phyloP scores from a whole-genome alignment of 2,329 filamentous ascomycete species.

The Hypoxylon sp. region DNA sequence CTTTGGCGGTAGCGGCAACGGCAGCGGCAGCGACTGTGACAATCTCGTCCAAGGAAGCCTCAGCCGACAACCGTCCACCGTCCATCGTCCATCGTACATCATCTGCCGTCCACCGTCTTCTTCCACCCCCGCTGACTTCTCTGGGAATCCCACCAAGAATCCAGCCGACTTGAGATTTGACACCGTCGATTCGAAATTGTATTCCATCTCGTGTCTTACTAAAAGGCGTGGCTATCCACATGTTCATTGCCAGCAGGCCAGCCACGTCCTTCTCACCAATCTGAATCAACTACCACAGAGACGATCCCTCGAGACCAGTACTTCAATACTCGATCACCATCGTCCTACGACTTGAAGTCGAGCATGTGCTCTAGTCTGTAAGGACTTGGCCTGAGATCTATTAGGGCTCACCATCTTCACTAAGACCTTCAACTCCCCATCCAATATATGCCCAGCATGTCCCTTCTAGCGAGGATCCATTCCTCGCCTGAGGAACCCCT shows the following conservation, averaged over 20 bases:
- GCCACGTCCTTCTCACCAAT: neutral
- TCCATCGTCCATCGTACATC: no score
- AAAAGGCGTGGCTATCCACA: neutral
- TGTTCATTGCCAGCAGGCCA: neutral
- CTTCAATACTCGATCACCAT: neutral
- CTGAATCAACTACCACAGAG: neutral
- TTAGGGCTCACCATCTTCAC: neutral
- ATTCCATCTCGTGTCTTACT: neutral
- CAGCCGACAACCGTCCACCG: neutral
- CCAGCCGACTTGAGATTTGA: neutral
- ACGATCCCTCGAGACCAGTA: neutral
- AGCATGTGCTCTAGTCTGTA: slow-evolving; percentile 2
- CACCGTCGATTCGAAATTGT: neutral
- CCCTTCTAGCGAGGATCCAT: neutral
- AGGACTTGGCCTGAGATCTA: no score
- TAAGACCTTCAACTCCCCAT: neutral
- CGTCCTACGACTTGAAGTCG: neutral
- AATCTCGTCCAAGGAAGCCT: neutral
- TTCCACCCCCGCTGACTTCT: neutral
- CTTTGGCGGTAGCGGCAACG: neutral
- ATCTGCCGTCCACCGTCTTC: neutral
- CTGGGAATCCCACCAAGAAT: neutral
- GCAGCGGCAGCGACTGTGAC: neutral
- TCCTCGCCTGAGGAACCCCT: neutral
- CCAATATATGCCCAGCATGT: slow-evolving; percentile 12